Evolutionary conservation across 768 basidiomycete genomes (phyloP).

Genomic region (Tricholoma terreum): DNA sequence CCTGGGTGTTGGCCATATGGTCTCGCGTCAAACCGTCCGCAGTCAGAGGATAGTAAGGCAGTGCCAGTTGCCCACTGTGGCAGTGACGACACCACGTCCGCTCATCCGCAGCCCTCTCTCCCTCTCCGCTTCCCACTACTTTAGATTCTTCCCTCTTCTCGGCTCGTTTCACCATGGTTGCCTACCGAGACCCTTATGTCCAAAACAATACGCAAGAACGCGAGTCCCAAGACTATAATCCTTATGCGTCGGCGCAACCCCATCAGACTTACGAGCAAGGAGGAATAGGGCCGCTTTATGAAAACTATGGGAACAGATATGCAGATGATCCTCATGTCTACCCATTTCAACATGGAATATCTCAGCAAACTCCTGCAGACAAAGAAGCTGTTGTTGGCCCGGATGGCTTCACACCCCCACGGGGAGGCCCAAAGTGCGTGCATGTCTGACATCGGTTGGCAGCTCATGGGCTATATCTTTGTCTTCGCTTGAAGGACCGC

Average conservation of each 20-base stretch:
- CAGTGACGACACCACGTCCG: too few species aligned
- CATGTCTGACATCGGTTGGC: background rate
- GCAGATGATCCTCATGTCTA: conserved; percentile 35
- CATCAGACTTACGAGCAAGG: conserved; percentile 55
- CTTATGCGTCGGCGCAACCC: conserved; percentile 40
- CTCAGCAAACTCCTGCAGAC: conserved; percentile 16
- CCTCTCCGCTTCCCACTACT: background rate
- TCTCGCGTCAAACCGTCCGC: too few species aligned
- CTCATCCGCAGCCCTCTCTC: background rate
- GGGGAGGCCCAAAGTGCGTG: conserved; percentile 10
- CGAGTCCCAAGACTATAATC: conserved; percentile 37
- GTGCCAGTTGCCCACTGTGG: too few species aligned
- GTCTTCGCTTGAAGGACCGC: conserved; percentile 27
- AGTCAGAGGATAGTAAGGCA: too few species aligned
- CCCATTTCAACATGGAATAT: conserved; percentile 22
- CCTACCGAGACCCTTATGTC: conserved; percentile 55
- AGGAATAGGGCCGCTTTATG: conserved; percentile 28
- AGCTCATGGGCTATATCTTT: background rate
- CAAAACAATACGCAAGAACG: conserved; percentile 30
- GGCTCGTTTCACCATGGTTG: conserved; percentile 32
- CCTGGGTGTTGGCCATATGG: too few species aligned
- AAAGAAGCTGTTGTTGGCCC: conserved; percentile 2
- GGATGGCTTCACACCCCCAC: background rate
- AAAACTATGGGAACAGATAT: conserved; percentile 34
- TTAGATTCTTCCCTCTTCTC: conserved; percentile 1